A percentile compares a stretch with the other conserved stretches of the same genome.
Evolutionary conservation across 2,329 filamentous ascomycete species (phyloP).

Genomic region (Cytospora leucostoma): DNA sequence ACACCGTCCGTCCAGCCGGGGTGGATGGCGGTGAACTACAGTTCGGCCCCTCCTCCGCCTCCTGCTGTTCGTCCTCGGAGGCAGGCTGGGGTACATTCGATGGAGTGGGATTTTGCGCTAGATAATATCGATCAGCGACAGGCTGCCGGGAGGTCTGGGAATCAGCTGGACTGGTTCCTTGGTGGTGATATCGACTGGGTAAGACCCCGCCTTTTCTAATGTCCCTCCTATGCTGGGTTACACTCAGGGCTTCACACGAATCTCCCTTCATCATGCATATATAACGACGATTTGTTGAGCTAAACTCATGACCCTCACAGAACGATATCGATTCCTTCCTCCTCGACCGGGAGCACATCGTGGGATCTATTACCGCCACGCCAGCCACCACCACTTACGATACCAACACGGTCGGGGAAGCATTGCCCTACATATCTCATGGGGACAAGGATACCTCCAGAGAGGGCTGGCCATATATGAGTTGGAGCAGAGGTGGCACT

Average conservation of each 20-base stretch:
- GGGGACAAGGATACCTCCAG: background rate
- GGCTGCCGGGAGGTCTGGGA: background rate
- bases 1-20: background rate
- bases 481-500: background rate
- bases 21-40: background rate
- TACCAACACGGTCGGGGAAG: slow-evolving; percentile 1
- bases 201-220: background rate
- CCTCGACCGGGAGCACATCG: slow-evolving; percentile 21
- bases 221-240: too few relatives aligned
- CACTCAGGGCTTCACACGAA: background rate
- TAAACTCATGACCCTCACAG: background rate
- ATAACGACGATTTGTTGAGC: background rate
- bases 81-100: slow-evolving; percentile 32
- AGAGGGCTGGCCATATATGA: slow-evolving; percentile 13
- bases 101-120: slow-evolving; percentile 23
- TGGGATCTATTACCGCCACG: background rate
- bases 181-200: slow-evolving; percentile 25
- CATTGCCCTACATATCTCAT: slow-evolving; percentile 18
- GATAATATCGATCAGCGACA: slow-evolving; percentile 16
- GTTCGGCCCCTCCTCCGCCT: slow-evolving; percentile 22
- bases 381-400: background rate
- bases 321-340: slow-evolving; percentile 25
- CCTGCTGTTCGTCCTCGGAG: background rate
- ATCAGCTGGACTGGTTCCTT: slow-evolving; percentile 6
- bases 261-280: background rate